Conservation (phyloP, 2,329 filamentous ascomycete species). For the Aspergillus novoparasiticus region DNA sequence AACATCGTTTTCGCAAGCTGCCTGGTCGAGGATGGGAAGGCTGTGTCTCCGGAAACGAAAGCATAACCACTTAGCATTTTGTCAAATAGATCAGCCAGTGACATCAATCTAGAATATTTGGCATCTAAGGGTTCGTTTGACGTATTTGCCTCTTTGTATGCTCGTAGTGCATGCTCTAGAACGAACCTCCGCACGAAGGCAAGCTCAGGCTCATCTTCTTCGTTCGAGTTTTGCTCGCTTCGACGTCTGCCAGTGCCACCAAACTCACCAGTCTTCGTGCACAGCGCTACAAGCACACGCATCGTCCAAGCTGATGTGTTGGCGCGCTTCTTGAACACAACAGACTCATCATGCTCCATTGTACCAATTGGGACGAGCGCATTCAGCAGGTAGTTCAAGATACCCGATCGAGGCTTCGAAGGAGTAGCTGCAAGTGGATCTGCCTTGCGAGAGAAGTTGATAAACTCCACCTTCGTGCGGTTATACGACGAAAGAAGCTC, state of each 20-base stretch:
- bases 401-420: slow-evolving; percentile 88
- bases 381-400: slow-evolving; percentile 90
- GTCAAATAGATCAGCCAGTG: slow-evolving; percentile 87
- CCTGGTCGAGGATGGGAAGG: slow-evolving; percentile 64
- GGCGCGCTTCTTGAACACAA: slow-evolving; percentile 78
- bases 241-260: slow-evolving; percentile 60
- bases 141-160: slow-evolving; percentile 82
- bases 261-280: slow-evolving; percentile 83
- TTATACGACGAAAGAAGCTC: slow-evolving; percentile 92
- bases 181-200: slow-evolving; percentile 94
- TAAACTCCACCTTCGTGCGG: slow-evolving; percentile 95
- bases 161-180: slow-evolving; percentile 86
- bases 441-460: slow-evolving; percentile 95
- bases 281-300: slow-evolving; percentile 81
- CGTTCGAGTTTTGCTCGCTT: slow-evolving; percentile 38
- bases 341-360: slow-evolving; percentile 71
- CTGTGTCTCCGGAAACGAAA: slow-evolving; percentile 56
- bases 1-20: slow-evolving; percentile 96
- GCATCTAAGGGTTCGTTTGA: slow-evolving; percentile 79
- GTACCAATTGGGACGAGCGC: slow-evolving; percentile 70
- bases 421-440: slow-evolving; percentile 82
- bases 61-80: slow-evolving; percentile 85
- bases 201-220: slow-evolving; percentile 55
- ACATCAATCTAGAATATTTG: slow-evolving; percentile 86
- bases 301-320: slow-evolving; percentile 86